These are phyloP conservation scores for Secale cereale DNA, from an alignment of 176 grass and related monocot species.

Conservation along the genomic window DNA sequence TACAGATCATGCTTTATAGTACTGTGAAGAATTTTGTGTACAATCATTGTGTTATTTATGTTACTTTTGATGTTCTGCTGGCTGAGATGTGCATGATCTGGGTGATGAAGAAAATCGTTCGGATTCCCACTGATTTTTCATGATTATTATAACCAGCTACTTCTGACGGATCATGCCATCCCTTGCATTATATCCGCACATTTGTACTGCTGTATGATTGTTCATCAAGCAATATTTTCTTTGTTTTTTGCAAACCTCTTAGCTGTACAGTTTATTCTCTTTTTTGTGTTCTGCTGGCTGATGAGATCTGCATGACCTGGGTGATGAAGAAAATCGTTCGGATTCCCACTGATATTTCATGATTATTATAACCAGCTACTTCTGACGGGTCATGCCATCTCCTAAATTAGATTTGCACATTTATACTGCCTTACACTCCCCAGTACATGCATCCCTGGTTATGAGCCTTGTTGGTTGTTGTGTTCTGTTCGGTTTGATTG, in stretches of 20 bases:
- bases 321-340: slow-evolving; percentile 46
- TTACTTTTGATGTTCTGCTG: not conserved
- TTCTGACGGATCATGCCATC: slow-evolving; percentile 26
- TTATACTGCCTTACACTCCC: not conserved
- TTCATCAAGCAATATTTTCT: not conserved
- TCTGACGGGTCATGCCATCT: slow-evolving; percentile 19
- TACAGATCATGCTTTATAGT: not conserved
- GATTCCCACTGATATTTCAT: slow-evolving; percentile 29
- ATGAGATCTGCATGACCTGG: not conserved
- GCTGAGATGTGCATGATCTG: slow-evolving; percentile 19
- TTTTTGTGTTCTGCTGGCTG: not conserved
- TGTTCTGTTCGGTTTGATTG: not conserved
- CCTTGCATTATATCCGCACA: not conserved
- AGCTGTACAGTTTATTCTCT: not conserved
- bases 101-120: slow-evolving; percentile 52
- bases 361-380: slow-evolving; percentile 48
- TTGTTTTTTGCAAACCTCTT: not conserved
- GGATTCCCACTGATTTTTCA: slow-evolving; percentile 25
- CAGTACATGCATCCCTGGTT: no score
- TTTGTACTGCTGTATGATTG: not conserved
- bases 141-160: slow-evolving; percentile 48
- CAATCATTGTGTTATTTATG: no score
- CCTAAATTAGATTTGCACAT: not conserved
- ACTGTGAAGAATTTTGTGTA: no score
- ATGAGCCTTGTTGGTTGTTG: no score